Percentiles rank a stretch among this genome's conserved stretches.
Conservation (phyloP, 78 protist species). For the slime mould (Dictyostelium discoideum) region dicty_2.7 NC_007089.4:6287501-6288000, state of each 20-base stretch:
- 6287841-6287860: neutral
- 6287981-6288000: constrained; percentile 1
- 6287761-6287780: constrained; percentile 13
- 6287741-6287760: constrained; percentile 30
- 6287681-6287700: too few species aligned
- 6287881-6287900: neutral
- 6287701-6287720: too few species aligned
- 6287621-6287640: too few species aligned
- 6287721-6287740: neutral
- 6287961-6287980: neutral
- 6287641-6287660: too few species aligned
- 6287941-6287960: neutral
- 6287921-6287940: neutral
- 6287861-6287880: neutral
- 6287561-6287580: too few species aligned
- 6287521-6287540: neutral
- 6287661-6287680: too few species aligned
- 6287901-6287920: constrained; percentile 2
- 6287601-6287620: too few species aligned
- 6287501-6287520: neutral
- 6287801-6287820: neutral
- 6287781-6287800: neutral
- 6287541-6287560: too few species aligned
- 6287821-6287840: neutral
- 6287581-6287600: too few species aligned